Conservation (phyloP, 352 stramenopile species). For the Blastocystis sp. region DNA sequence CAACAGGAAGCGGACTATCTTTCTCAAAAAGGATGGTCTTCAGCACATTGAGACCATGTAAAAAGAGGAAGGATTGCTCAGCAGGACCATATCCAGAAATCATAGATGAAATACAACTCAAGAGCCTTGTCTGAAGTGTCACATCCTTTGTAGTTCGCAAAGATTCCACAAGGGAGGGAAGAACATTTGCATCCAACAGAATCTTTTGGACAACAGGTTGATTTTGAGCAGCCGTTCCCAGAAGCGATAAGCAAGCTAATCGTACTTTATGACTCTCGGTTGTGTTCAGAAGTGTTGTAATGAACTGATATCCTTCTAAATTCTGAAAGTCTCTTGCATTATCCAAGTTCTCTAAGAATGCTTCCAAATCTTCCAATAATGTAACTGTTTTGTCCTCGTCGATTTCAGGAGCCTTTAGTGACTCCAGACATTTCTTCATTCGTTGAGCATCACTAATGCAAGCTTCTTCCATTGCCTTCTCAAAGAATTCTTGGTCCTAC, state of each 20-base stretch:
- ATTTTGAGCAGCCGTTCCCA: constrained; percentile 35
- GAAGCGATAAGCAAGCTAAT: constrained; percentile 5
- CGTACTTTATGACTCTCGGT: neutral
- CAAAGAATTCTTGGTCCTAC: constrained; percentile 67
- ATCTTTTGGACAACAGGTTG: constrained; percentile 47
- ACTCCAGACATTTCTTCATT: constrained; percentile 59
- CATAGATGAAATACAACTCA: constrained; percentile 21
- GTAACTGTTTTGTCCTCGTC: neutral
- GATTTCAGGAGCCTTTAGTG: constrained; percentile 13
- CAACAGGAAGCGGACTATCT: neutral
- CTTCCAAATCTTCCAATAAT: constrained; percentile 42
- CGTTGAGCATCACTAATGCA: constrained; percentile 28
- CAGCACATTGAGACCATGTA: constrained; percentile 34
- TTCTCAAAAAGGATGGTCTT: constrained; percentile 2
- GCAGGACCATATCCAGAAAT: constrained; percentile 14
- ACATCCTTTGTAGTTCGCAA: neutral
- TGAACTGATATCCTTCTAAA: constrained; percentile 31
- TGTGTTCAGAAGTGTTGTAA: neutral
- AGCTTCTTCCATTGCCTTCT: constrained; percentile 60
- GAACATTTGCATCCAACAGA: constrained; percentile 20
- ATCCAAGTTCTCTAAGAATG: constrained; percentile 53
- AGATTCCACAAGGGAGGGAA: neutral
- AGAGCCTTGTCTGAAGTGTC: neutral
- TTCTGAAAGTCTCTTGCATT: constrained; percentile 55
- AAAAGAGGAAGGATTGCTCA: constrained; percentile 52